Base-by-base conservation (phyloP, 2,329 filamentous ascomycete genomes). In the Venturia aucupariae region DNA sequence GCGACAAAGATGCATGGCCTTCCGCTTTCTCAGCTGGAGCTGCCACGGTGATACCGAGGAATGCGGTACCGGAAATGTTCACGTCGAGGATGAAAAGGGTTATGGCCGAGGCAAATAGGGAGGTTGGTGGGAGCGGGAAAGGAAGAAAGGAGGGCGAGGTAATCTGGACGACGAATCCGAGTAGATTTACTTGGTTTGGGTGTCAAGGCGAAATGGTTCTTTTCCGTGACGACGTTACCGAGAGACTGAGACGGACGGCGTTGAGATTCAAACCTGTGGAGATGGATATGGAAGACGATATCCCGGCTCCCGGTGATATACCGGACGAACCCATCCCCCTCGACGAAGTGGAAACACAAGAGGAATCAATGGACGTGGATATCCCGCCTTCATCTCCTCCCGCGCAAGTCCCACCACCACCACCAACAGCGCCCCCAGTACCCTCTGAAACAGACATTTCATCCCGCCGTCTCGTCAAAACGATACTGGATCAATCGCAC, bases 1-100 rank as follows among this genome's bases (percentile, higher is more conserved):
- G 94, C 38, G 93, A 97, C 76, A 96, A 97, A 73, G 94, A 99
- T 74, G 92, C 90, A n/a, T 99, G 94, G 94, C 85, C 88, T 5
- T 96, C 91, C 0, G 84, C 92, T 2, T 96, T 96, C 73, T 86
- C 85, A 0, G 87, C 86, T 1, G 90, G 90, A 4, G 87, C 89
- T 0, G 85, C 88, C 0, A 83, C 84, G 0, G 84, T 87, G 0
- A 72, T 93, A 13, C 90, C 90, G 0, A 78, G 88, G 11, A 87
- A 88, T 68, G 77, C 83, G 0, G 84, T 99, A 2, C 94, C 94
- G 0, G 89, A 93, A 7, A 79, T 97, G 69, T 99, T 99, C 76
- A 97, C 93, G 0, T 93, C 87, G 39, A 83, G 94, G 19, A 83
- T 99, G 54, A 87, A 90, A 68, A 84, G 93, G 51, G 89, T 86